phyloP scores from a whole-genome alignment of 805 yeast species.

The Wickerhamiella cacticola region DNA sequence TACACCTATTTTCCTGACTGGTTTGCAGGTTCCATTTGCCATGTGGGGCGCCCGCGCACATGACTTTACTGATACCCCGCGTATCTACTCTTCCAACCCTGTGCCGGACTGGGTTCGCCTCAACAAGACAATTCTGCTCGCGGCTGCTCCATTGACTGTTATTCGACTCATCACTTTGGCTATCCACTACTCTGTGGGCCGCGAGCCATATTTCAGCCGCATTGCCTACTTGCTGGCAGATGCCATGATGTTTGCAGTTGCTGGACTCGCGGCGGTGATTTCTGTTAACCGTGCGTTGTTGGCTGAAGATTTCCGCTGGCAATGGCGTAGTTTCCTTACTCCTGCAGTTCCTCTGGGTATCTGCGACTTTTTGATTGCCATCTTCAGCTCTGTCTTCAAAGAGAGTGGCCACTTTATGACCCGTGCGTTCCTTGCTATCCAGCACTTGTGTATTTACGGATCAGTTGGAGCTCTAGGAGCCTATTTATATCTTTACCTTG shows the following conservation, averaged over 20 bases:
- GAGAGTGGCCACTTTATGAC: constrained; percentile 12
- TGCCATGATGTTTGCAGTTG: constrained; percentile 18
- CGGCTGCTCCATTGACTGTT: constrained; percentile 19
- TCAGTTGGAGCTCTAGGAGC: constrained; percentile 24
- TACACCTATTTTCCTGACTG: constrained; percentile 11
- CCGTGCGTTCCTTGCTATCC: constrained; percentile 14
- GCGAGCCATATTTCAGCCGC: constrained; percentile 16
- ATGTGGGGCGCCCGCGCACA: constrained; percentile 18
- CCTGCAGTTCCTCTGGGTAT: constrained; percentile 22
- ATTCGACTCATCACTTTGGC: constrained; percentile 15
- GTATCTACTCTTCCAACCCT: constrained; percentile 22
- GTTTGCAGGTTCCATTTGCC: constrained; percentile 21
- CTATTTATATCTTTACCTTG: constrained; percentile 20
- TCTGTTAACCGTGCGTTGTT: constrained; percentile 25
- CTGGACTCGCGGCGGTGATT: constrained; percentile 22
- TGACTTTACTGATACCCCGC: constrained; percentile 22
- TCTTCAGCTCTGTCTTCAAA: constrained; percentile 1
- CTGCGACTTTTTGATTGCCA: constrained; percentile 11
- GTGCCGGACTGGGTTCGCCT: constrained; percentile 25
- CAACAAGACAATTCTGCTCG: constrained; percentile 21
- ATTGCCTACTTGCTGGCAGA: constrained; percentile 17
- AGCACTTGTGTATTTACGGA: constrained; percentile 20
- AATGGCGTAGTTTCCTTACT: constrained; percentile 26
- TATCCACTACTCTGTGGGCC: constrained; percentile 11
- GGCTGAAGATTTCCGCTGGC: constrained; percentile 26